These are phyloP conservation scores for Chenopodium quinoa DNA, from an alignment of 148 eudicot genomes.

Conservation along the genomic window DNA sequence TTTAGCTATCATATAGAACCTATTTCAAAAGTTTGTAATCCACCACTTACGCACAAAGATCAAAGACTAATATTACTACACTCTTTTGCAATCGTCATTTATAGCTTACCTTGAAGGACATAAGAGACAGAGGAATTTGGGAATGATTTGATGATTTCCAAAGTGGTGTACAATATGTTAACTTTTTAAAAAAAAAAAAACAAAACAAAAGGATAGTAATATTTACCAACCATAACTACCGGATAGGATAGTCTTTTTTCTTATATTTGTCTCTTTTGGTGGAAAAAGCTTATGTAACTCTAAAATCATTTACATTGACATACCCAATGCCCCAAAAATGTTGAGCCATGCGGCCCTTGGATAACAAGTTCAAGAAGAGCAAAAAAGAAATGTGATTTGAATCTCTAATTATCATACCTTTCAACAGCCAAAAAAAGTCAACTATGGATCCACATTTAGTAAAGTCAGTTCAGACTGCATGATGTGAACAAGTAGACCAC, in stretches of 20 bases:
- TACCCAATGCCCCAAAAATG: neutral
- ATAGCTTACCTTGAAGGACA: too few species aligned
- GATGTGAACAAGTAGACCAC: neutral
- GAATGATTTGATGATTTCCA: neutral
- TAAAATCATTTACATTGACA: neutral
- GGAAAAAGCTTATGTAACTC: too few species aligned
- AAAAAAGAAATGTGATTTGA: neutral
- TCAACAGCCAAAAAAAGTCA: neutral
- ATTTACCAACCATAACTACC: too few species aligned
- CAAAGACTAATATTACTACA: too few species aligned
- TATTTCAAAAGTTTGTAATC: neutral
- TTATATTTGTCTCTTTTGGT: neutral
- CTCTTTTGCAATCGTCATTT: too few species aligned
- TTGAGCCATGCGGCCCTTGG: neutral
- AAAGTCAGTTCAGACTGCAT: neutral
- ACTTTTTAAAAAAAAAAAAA: too few species aligned
- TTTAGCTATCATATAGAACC: too few species aligned
- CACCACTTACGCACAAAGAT: too few species aligned
- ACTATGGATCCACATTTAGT: neutral
- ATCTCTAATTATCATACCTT: neutral
- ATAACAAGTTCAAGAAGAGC: neutral
- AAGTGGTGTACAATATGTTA: too few species aligned
- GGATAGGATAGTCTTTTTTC: neutral
- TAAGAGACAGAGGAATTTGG: too few species aligned
- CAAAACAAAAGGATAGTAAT: too few species aligned